These are phyloP conservation scores for Eimeria nieschulzi DNA, from an alignment of 169 alveolate genomes.

Conservation along the genomic window DNA sequence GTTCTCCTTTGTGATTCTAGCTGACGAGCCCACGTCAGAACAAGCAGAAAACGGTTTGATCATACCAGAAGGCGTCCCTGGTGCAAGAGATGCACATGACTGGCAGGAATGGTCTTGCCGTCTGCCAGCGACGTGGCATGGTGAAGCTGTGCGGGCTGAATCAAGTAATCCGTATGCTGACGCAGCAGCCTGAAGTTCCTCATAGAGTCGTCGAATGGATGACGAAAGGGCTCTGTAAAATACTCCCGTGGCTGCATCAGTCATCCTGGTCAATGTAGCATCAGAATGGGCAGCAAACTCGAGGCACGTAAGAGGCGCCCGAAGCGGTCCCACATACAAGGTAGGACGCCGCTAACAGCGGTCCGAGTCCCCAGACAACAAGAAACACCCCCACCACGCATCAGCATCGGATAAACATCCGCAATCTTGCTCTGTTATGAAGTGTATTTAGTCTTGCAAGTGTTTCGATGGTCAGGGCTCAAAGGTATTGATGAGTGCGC, in stretches of 20 bases:
- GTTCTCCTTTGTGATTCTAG: too few species aligned
- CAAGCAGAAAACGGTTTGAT: too few species aligned
- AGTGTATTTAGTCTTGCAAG: too few species aligned
- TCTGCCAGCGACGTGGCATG: background rate
- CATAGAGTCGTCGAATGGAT: background rate
- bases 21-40: too few species aligned
- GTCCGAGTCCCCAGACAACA: background rate
- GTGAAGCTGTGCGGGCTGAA: background rate
- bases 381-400: background rate
- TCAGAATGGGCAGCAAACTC: background rate
- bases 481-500: too few species aligned
- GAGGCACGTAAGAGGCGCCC: background rate
- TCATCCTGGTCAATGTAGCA: conserved; percentile 9
- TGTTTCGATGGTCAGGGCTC: too few species aligned
- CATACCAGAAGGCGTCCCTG: too few species aligned
- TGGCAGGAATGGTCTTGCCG: background rate
- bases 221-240: background rate
- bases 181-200: conserved; percentile 16
- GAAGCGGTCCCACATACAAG: background rate
- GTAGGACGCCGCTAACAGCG: background rate
- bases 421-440: too few species aligned
- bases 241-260: background rate
- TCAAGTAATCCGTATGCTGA: conserved; percentile 26
- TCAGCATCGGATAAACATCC: too few species aligned
- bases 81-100: too few species aligned